Evolutionary conservation across 768 basidiomycete genomes (phyloP).

Genomic region (Podaxis rugospora): DNA sequence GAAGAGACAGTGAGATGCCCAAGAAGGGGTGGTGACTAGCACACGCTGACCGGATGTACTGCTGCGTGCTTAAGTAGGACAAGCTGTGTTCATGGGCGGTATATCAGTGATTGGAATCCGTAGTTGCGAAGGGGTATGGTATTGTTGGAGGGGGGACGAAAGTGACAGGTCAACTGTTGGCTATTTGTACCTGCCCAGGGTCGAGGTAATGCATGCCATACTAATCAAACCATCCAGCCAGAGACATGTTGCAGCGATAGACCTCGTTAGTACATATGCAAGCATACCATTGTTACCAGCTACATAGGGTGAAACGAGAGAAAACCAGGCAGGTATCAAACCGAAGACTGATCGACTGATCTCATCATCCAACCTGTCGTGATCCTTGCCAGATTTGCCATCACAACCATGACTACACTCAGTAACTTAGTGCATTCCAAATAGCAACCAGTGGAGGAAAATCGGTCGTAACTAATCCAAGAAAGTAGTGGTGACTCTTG

Average conservation of each 20-base stretch:
- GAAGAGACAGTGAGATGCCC: background rate
- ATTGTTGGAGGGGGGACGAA: background rate
- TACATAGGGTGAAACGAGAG: background rate
- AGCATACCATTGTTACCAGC: background rate
- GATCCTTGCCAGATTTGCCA: background rate
- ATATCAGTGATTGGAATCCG: background rate
- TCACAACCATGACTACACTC: background rate
- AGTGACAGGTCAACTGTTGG: background rate
- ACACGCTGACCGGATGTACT: background rate
- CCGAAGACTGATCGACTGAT: background rate
- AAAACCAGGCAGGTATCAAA: background rate
- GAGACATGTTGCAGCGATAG: background rate
- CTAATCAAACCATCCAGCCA: background rate
- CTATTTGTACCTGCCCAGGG: background rate
- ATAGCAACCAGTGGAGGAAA: background rate
- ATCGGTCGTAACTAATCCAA: background rate
- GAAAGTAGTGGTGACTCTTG: background rate
- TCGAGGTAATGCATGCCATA: background rate
- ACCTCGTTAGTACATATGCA: background rate
- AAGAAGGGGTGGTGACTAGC: background rate
- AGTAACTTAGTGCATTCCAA: background rate
- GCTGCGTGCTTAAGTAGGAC: constrained; percentile 8
- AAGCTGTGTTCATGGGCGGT: constrained; percentile 5
- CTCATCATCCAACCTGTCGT: background rate
- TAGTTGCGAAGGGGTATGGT: background rate